Percentiles rank a stretch among this genome's conserved stretches.
Evolutionary conservation across 108 stramenopile species (phyloP).

Genomic region (Nitzschia putrida): DNA sequence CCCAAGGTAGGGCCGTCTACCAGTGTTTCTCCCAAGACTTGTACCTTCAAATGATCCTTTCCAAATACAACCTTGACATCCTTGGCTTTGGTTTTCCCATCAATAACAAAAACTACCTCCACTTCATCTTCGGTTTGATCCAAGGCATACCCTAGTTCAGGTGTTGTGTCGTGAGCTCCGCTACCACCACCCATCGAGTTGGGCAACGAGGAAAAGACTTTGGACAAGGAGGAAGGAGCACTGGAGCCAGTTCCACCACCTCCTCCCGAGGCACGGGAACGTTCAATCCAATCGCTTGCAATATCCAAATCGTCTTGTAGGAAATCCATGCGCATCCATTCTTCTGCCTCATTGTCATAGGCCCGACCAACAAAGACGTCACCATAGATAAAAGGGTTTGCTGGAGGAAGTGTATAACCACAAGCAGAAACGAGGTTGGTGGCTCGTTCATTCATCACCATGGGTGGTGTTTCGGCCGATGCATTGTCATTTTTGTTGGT

Average conservation of each 20-base stretch:
- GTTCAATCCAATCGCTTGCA: constrained; percentile 51
- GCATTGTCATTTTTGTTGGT: neutral
- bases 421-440: constrained; percentile 57
- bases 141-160: constrained; percentile 51
- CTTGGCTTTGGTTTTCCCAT: constrained; percentile 51
- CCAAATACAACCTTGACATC: constrained; percentile 70
- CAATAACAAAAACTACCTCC: constrained; percentile 65
- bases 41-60: constrained; percentile 47
- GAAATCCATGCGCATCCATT: constrained; percentile 78
- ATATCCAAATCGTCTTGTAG: constrained; percentile 46
- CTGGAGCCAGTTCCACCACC: constrained; percentile 54
- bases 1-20: constrained; percentile 44
- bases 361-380: constrained; percentile 80
- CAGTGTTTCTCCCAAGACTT: constrained; percentile 52
- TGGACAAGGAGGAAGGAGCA: constrained; percentile 30
- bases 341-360: constrained; percentile 65
- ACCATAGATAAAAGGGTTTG: constrained; percentile 51
- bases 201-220: too few relatives aligned
- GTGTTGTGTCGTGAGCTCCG: constrained; percentile 28
- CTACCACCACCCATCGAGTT: neutral
- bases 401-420: constrained; percentile 47
- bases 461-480: neutral
- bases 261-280: constrained; percentile 52
- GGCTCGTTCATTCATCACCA: constrained; percentile 57
- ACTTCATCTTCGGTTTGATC: constrained; percentile 76